Conservation (phyloP, 1,284 basidiomycete species). For the Trametes hirsuta region DNA sequence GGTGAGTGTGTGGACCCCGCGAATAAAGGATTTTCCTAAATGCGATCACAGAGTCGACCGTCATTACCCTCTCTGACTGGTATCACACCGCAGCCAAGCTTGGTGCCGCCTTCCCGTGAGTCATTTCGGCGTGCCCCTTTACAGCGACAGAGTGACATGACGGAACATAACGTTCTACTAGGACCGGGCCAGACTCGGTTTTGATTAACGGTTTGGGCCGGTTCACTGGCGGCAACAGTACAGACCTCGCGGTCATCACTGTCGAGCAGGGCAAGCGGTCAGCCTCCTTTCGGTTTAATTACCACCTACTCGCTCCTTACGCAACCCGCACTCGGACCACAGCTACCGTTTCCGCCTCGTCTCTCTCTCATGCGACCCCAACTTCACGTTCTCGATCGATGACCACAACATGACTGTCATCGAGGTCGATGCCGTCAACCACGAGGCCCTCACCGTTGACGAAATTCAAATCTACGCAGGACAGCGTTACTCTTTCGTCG, state of each 20-base stretch:
- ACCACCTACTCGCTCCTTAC: not conserved
- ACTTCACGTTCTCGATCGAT: constrained; percentile 40
- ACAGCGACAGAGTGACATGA: not conserved
- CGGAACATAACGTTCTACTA: not conserved
- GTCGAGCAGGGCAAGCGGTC: constrained; percentile 38
- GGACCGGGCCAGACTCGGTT: constrained; percentile 33
- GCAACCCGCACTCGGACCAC: not conserved
- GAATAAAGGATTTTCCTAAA: not conserved
- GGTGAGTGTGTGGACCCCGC: not conserved
- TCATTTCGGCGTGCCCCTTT: not conserved
- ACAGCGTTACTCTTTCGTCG: constrained; percentile 43
- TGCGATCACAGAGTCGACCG: constrained; percentile 25
- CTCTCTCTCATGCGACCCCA: constrained; percentile 46
- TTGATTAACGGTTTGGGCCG: constrained; percentile 56
- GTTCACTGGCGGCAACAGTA: constrained; percentile 22
- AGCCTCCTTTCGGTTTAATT: constrained; percentile 2
- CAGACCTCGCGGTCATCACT: constrained; percentile 36
- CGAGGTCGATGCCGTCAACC: constrained; percentile 38
- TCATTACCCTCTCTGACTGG: constrained; percentile 32
- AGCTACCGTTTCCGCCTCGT: constrained; percentile 49
- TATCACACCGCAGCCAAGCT: constrained; percentile 25
- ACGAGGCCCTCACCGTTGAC: constrained; percentile 37
- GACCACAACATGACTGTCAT: constrained; percentile 42
- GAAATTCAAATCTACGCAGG: constrained; percentile 38
- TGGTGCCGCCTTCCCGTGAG: constrained; percentile 21